A percentile compares a stretch with the other conserved stretches of the same genome.
Evolutionary conservation across 345 rosid species (phyloP).

Genomic region (Cochlearia excelsa): DNA sequence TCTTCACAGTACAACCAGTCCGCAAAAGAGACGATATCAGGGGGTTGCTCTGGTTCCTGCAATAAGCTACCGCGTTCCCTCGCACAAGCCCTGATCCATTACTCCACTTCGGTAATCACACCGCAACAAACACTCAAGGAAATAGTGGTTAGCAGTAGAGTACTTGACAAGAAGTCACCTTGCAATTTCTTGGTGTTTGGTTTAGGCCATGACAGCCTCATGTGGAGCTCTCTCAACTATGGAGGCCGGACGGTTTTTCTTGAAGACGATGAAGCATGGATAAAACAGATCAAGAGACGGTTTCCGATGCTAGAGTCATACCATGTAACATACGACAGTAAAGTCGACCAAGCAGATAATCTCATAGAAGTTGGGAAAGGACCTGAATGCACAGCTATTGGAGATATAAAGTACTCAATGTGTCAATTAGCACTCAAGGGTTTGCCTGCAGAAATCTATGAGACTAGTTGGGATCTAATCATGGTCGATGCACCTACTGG

Average conservation of each 20-base stretch:
- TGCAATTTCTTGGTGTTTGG: slow-evolving; percentile 95
- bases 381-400: slow-evolving; percentile 63
- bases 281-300: slow-evolving; percentile 55
- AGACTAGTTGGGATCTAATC: slow-evolving; percentile 70
- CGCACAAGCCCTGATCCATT: slow-evolving; percentile 71
- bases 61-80: slow-evolving; percentile 56
- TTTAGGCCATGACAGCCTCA: slow-evolving; percentile 81
- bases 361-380: slow-evolving; percentile 68
- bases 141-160: slow-evolving; percentile 54
- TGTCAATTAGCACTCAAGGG: slow-evolving; percentile 86
- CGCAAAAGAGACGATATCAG: neutral
- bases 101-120: slow-evolving; percentile 75
- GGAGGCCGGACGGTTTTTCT: slow-evolving; percentile 81
- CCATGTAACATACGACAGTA: slow-evolving; percentile 72
- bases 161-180: slow-evolving; percentile 65
- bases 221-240: slow-evolving; percentile 89
- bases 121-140: slow-evolving; percentile 83
- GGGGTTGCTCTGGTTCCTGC: slow-evolving; percentile 36
- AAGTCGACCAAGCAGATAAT: slow-evolving; percentile 64
- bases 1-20: slow-evolving; percentile 43
- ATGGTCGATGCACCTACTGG: slow-evolving; percentile 94
- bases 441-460: slow-evolving; percentile 71
- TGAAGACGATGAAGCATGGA: slow-evolving; percentile 91
- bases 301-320: slow-evolving; percentile 70
- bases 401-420: slow-evolving; percentile 67